phyloP scores from a whole-genome alignment of 768 basidiomycete genomes.

The Zangia roseola region DNA sequence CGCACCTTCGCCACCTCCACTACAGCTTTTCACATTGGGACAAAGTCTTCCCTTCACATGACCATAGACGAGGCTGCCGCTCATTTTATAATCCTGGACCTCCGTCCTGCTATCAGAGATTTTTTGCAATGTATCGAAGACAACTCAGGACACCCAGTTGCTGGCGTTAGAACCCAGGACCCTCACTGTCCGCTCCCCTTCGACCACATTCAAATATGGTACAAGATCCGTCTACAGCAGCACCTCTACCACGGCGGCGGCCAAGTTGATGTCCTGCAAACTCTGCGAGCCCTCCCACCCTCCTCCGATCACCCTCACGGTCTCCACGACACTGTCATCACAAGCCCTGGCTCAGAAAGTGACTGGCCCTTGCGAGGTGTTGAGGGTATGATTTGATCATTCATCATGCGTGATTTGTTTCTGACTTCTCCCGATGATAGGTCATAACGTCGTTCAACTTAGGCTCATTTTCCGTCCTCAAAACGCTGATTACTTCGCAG shows the following conservation, averaged over 20 bases:
- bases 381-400: neutral
- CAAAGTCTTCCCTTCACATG: neutral
- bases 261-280: constrained; percentile 9
- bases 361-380: constrained; percentile 10
- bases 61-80: neutral
- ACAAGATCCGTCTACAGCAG: neutral
- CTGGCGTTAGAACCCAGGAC: neutral
- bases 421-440: neutral
- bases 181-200: neutral
- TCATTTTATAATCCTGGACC: neutral
- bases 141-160: neutral
- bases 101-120: neutral
- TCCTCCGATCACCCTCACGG: constrained; percentile 6
- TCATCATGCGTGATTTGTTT: neutral
- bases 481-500: constrained; percentile 11
- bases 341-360: neutral
- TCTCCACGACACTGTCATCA: constrained; percentile 9
- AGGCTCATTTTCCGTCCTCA: constrained; percentile 10
- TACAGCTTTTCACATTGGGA: neutral
- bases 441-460: constrained; percentile 16
- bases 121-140: neutral
- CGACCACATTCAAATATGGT: constrained; percentile 1
- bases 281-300: constrained; percentile 1
- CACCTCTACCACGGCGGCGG: constrained; percentile 8
- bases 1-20: neutral